Conservation (phyloP, 2,329 filamentous ascomycete genomes). For the Alternaria brassicae region DNA sequence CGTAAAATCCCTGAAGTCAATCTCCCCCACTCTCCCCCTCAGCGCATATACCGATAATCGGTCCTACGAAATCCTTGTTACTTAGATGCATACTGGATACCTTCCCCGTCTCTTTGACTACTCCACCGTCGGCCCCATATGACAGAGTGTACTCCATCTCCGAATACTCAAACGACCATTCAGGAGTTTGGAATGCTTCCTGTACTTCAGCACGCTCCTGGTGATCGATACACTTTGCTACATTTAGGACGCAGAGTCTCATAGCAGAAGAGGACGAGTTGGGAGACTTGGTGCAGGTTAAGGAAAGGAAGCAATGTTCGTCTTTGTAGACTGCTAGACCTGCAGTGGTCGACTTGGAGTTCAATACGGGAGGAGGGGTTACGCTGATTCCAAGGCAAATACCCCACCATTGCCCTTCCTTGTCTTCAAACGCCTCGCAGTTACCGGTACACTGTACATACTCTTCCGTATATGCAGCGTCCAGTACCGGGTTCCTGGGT, state of each 20-base stretch:
- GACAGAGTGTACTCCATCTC: constrained; percentile 14
- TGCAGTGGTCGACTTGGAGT: neutral
- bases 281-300: constrained; percentile 2
- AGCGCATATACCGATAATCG: constrained; percentile 19
- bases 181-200: neutral
- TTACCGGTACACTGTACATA: constrained; percentile 25
- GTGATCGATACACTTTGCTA: constrained; percentile 11
- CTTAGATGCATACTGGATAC: constrained; percentile 17
- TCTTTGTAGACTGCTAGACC: constrained; percentile 27
- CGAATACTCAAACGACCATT: constrained; percentile 6
- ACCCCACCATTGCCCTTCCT: constrained; percentile 22
- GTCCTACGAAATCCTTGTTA: constrained; percentile 25
- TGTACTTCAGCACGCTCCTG: neutral
- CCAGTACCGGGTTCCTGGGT: constrained; percentile 20
- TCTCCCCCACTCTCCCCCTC: neutral
- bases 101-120: neutral
- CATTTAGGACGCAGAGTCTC: constrained; percentile 14
- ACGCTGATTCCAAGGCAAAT: constrained; percentile 20
- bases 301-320: constrained; percentile 23
- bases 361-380: neutral
- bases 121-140: neutral
- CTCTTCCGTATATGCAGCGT: constrained; percentile 16
- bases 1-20: neutral
- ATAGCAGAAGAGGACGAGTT: neutral
- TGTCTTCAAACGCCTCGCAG: constrained; percentile 22